These are phyloP conservation scores for Lepidium didymum DNA, from an alignment of 345 rosid species.

Conservation along the genomic window DNA sequence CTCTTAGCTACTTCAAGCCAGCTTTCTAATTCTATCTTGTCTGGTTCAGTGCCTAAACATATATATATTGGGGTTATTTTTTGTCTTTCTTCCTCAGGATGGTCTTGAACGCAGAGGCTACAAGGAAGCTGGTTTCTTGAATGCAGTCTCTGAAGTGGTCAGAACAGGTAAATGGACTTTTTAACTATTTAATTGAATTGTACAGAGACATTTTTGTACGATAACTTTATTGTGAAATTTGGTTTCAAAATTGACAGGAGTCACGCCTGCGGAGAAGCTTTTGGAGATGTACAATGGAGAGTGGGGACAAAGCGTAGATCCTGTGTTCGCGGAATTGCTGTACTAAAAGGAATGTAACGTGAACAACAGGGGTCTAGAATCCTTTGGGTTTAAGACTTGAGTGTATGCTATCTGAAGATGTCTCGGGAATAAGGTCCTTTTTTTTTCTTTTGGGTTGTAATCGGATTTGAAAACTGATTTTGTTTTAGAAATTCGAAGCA, in stretches of 20 bases:
- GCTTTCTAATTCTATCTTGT: not conserved
- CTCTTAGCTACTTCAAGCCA: not conserved
- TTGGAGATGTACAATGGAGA: constrained; percentile 74
- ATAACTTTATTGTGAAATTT: not conserved
- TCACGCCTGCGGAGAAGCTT: constrained; percentile 83
- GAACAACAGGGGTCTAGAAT: not conserved
- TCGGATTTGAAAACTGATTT: constrained; percentile 3
- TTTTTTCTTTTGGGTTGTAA: not conserved
- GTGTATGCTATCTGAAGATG: constrained; percentile 11
- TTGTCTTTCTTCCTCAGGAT: constrained; percentile 42
- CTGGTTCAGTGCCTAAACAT: not conserved
- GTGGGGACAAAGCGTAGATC: constrained; percentile 77
- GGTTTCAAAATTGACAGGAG: constrained; percentile 39
- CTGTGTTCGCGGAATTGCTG: constrained; percentile 73
- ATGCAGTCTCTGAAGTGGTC: constrained; percentile 75
- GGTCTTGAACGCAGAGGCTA: constrained; percentile 93
- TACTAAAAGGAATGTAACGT: constrained; percentile 24
- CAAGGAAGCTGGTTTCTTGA: constrained; percentile 86
- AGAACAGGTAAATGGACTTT: constrained; percentile 57
- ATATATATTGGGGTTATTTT: not conserved
- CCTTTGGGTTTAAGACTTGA: not conserved
- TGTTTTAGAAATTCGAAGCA: constrained; percentile 8
- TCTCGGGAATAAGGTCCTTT: constrained; percentile 12
- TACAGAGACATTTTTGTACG: not conserved
- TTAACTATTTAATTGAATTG: not conserved